These are phyloP conservation scores for Naganishia sp. DNA, from an alignment of 1,284 basidiomycete species.

Conservation along the genomic window DNA sequence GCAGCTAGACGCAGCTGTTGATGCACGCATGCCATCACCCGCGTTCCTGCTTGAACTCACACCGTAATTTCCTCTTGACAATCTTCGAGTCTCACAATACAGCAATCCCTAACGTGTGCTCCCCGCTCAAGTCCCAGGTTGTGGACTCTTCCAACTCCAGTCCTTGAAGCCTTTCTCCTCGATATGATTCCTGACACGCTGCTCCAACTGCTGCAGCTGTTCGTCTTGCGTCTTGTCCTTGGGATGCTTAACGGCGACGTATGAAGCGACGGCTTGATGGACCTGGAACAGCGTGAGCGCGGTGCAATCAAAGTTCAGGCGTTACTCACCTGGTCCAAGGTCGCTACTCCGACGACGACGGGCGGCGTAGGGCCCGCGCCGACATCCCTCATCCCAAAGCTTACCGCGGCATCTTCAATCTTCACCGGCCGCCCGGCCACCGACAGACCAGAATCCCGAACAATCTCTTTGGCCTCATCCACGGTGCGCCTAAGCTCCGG, in stretches of 20 bases:
- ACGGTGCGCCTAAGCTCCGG: slow-evolving; percentile 23
- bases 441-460: slow-evolving; percentile 1
- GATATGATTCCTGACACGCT: slow-evolving; percentile 14
- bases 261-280: slow-evolving; percentile 27
- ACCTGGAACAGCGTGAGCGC: slow-evolving; percentile 13
- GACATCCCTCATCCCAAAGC: slow-evolving; percentile 32
- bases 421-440: not conserved
- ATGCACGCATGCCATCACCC: too few relatives aligned
- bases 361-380: slow-evolving; percentile 9
- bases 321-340: slow-evolving; percentile 27
- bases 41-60: too few relatives aligned
- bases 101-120: too few relatives aligned
- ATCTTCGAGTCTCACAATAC: too few relatives aligned
- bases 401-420: slow-evolving; percentile 35
- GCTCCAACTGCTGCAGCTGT: slow-evolving; percentile 9
- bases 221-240: slow-evolving; percentile 14
- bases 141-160: slow-evolving; percentile 34
- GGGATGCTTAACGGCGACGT: slow-evolving; percentile 27
- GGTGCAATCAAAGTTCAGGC: not conserved
- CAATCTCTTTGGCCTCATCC: slow-evolving; percentile 18
- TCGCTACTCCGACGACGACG: slow-evolving; percentile 25
- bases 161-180: slow-evolving; percentile 23
- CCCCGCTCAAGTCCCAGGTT: slow-evolving; percentile 8
- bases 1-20: too few relatives aligned
- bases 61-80: too few relatives aligned